A percentile compares a stretch with the other conserved stretches of the same genome.
Conservation (phyloP, 2,329 filamentous ascomycete species). For the Fusarium sp. region DNA sequence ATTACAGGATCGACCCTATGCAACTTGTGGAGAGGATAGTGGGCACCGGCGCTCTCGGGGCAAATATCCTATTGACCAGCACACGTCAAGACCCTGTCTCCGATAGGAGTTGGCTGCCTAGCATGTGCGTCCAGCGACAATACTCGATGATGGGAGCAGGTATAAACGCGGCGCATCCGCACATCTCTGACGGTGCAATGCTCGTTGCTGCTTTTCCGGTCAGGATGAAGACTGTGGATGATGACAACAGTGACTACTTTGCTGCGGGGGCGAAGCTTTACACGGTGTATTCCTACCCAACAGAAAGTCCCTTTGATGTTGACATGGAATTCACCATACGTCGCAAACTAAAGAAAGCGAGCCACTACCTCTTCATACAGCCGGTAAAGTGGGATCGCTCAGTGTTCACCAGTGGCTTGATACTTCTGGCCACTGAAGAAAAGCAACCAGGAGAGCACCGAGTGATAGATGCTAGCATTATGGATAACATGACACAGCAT, state of each 20-base stretch:
- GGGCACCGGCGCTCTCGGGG: not conserved
- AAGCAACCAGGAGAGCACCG: not conserved
- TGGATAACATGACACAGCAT: not conserved
- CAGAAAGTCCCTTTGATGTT: not conserved
- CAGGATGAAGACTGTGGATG: not conserved
- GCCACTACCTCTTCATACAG: not conserved
- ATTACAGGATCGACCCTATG: not conserved
- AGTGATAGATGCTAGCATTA: not conserved
- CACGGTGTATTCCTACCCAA: not conserved
- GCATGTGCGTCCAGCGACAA: not conserved
- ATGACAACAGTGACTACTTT: no score
- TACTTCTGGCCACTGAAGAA: not conserved
- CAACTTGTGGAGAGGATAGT: not conserved
- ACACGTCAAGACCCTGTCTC: not conserved
- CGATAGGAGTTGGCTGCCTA: not conserved
- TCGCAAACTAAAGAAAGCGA: not conserved
- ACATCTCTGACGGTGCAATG: not conserved
- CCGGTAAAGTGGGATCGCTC: not conserved
- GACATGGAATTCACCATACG: not conserved
- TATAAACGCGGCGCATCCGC: not conserved
- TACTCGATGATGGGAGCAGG: not conserved
- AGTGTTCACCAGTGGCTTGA: not conserved
- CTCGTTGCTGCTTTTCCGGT: not conserved
- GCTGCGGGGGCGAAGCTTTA: not conserved
- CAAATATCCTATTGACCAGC: not conserved